A percentile compares a stretch with the other conserved stretches of the same genome.
phyloP scores from a whole-genome alignment of 441 rosid genomes.

The Eruca vesicaria region DNA sequence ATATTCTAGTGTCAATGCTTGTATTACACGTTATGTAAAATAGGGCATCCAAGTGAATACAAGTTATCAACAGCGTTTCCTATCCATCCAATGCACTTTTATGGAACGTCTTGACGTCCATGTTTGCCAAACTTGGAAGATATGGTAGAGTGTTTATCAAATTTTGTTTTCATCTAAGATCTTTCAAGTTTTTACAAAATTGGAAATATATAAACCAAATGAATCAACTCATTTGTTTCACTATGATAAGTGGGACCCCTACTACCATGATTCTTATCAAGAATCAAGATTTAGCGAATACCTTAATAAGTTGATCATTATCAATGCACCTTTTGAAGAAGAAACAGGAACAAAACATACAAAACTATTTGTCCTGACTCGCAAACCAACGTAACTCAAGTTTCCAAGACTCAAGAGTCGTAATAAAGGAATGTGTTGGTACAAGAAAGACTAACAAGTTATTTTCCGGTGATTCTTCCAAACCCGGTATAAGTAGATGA shows the following conservation, averaged over 20 bases:
- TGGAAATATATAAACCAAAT: background rate
- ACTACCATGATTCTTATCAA: background rate
- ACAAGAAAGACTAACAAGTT: conserved; percentile 17
- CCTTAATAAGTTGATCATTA: background rate
- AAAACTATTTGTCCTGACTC: conserved; percentile 20
- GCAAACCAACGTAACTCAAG: conserved; percentile 9
- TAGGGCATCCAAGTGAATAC: background rate
- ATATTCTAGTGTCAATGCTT: background rate
- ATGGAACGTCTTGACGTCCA: conserved; percentile 14
- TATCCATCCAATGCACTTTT: background rate
- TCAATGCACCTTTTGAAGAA: conserved; percentile 12
- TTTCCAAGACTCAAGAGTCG: conserved; percentile 6
- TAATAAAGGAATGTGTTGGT: conserved; percentile 13
- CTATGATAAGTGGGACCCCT: background rate
- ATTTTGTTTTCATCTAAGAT: background rate
- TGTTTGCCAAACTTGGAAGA: background rate
- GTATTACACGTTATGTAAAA: conserved; percentile 13
- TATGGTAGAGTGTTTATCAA: background rate
- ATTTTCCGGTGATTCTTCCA: conserved; percentile 24
- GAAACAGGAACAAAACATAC: conserved; percentile 17
- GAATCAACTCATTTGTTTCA: background rate
- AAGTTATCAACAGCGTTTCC: background rate
- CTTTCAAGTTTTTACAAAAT: background rate
- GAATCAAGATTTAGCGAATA: background rate
- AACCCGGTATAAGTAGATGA: conserved; percentile 13